Evolutionary conservation across 768 basidiomycete genomes (phyloP).

Genomic region (Auriscalpium vulgare): DNA sequence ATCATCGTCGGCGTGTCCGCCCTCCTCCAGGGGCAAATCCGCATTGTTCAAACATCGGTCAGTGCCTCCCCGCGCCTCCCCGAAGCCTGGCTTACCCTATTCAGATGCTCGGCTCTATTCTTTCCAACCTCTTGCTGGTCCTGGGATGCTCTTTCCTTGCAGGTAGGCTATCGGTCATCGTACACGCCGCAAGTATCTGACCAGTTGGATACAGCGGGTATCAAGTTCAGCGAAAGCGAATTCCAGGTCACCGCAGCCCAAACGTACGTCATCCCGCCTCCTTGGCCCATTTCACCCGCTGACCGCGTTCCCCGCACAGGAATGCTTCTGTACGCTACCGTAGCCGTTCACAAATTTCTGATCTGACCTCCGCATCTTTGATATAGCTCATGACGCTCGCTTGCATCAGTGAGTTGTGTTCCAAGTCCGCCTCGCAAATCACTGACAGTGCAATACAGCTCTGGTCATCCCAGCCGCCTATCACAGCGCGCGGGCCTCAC

Average conservation of each 20-base stretch:
- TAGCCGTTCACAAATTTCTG: background rate
- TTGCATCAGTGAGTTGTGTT: constrained; percentile 58
- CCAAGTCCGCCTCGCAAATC: background rate
- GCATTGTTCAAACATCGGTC: constrained; percentile 89
- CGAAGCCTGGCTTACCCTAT: background rate
- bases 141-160: constrained; percentile 88
- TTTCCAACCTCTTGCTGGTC: constrained; percentile 86
- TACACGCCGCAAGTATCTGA: background rate
- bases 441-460: constrained; percentile 29
- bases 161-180: constrained; percentile 31
- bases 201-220: constrained; percentile 39
- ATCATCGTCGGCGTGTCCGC: constrained; percentile 88
- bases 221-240: constrained; percentile 52
- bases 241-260: constrained; percentile 87
- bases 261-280: constrained; percentile 42
- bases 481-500: constrained; percentile 31
- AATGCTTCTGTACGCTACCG: constrained; percentile 6
- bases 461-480: constrained; percentile 91
- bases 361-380: constrained; percentile 1
- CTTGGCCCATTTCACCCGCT: background rate
- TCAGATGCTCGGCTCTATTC: constrained; percentile 83
- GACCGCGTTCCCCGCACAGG: background rate
- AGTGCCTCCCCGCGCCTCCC: constrained; percentile 15
- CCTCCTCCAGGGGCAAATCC: constrained; percentile 60
- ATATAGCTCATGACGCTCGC: constrained; percentile 75